Base-by-base conservation (phyloP, 2,329 filamentous ascomycete genomes). In the Exserohilum turcica region DNA sequence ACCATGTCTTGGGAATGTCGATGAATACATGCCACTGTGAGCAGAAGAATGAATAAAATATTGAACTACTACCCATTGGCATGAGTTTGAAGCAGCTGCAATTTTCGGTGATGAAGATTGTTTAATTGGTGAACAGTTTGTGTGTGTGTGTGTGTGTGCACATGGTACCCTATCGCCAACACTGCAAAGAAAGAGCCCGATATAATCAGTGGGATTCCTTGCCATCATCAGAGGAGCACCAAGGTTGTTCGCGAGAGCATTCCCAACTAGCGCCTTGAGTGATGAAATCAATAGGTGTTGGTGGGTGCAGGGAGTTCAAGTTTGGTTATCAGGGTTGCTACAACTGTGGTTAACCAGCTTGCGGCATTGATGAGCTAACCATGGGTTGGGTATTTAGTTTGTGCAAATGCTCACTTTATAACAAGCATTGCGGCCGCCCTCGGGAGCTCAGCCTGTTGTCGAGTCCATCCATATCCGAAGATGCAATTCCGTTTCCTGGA, bases 1-100 rank as follows among this genome's bases (percentile, higher is more conserved):
- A 37, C 57, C 32, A 49, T 44, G 21, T 45, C 45, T 54, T 39
- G 50, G 21, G 39, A 36, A 59, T 43, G 28, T 57, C 51, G 36
- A 49, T 52, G 29, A 38, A 24, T 15, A 33, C 28, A 43, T 52
- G 57, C 55, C 27, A 32, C 44, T 43, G n/a, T 43, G 36, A 49
- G 39, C 32, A 32, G 24, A 43, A 49, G 38, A 53, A 47, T 40
- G 12, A 52, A 52, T 39, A 27, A 40, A 40, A 16, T 19, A 18
- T 47, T 28, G 43, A 24, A 29, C 4, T 3, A 46, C 27, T 29
- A 47, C 9, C 27, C 19, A 15, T n/a, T 10, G 19, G 32, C 37
- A 36, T 51, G 48, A 46, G 13, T 6, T 16, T 15, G 7, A 29
- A 15, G 15, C 5, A 16, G n/a, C 18, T 10, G 10, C 9, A 8